These are phyloP conservation scores for Aspergillus fumigatiaffinis DNA, from an alignment of 2,329 filamentous ascomycete species.

Conservation along the genomic window DNA sequence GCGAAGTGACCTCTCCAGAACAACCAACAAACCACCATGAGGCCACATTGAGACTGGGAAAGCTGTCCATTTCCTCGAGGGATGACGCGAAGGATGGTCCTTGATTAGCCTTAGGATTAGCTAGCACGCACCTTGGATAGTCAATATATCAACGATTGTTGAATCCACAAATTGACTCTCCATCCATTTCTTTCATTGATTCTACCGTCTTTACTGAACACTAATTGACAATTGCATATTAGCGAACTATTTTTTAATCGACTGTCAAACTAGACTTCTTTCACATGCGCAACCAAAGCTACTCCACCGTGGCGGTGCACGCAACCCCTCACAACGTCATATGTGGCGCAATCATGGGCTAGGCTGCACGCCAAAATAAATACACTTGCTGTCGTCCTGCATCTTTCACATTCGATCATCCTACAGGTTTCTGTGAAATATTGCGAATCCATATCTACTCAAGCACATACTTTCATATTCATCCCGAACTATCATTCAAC, in stretches of 20 bases:
- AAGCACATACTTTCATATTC: background rate
- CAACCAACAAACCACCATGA: background rate
- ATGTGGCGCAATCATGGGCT: conserved; percentile 25
- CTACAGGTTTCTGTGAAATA: background rate
- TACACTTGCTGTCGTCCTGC: conserved; percentile 7
- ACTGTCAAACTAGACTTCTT: background rate
- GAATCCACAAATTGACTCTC: background rate
- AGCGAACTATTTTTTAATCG: too few relatives aligned
- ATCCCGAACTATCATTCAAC: background rate
- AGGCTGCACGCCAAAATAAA: conserved; percentile 11
- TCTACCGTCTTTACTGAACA: background rate
- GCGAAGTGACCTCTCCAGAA: conserved; percentile 5
- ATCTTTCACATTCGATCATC: background rate
- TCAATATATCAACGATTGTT: background rate
- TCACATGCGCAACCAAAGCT: conserved; percentile 10
- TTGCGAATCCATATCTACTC: background rate
- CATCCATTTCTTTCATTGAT: background rate
- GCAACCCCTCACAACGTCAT: conserved; percentile 29
- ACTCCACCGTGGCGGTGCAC: conserved; percentile 26
- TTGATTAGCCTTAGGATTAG: background rate
- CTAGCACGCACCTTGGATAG: background rate
- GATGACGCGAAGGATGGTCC: background rate
- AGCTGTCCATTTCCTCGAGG: background rate
- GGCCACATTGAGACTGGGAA: background rate
- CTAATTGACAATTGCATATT: background rate